Conservation (phyloP, 805 yeast genomes). For the Candida stauntonica region DNA sequence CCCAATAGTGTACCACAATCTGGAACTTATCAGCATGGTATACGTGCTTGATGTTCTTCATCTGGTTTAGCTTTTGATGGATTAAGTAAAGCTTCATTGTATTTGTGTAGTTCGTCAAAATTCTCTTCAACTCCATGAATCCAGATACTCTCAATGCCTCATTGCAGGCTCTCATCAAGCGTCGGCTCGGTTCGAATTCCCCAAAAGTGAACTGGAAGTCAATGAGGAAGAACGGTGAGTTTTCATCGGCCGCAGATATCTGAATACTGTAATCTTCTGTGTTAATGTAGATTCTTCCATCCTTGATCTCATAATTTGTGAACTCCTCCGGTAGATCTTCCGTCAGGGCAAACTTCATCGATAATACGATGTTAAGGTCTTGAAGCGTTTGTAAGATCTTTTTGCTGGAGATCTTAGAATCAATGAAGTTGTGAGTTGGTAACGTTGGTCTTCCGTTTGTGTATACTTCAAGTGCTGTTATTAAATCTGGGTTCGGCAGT, state of each 20-base stretch:
- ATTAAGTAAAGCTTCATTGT: slow-evolving; percentile 59
- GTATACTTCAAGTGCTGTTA: slow-evolving; percentile 83
- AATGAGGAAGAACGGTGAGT: slow-evolving; percentile 70
- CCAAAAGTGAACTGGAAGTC: slow-evolving; percentile 53
- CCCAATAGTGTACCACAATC: slow-evolving; percentile 65
- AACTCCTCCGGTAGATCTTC: slow-evolving; percentile 60
- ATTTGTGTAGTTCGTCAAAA: slow-evolving; percentile 56
- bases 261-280: slow-evolving; percentile 68
- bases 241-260: slow-evolving; percentile 67
- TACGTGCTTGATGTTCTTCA: slow-evolving; percentile 53
- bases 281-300: slow-evolving; percentile 69
- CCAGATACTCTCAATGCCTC: slow-evolving; percentile 42
- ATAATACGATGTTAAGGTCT: slow-evolving; percentile 67
- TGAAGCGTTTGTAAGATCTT: slow-evolving; percentile 56
- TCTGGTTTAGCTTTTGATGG: slow-evolving; percentile 49
- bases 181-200: slow-evolving; percentile 26
- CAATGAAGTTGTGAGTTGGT: slow-evolving; percentile 57
- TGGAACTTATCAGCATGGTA: slow-evolving; percentile 50
- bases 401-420: slow-evolving; percentile 46
- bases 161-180: slow-evolving; percentile 55
- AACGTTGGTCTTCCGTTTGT: slow-evolving; percentile 72
- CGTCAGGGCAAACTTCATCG: slow-evolving; percentile 69
- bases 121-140: slow-evolving; percentile 48
- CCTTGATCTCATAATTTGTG: slow-evolving; percentile 55
- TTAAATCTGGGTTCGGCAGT: slow-evolving; percentile 84